Evolutionary conservation across 192 early-diverging fungal species (phyloP), one percentile per base, ranked within the genome.

Genomic region (Obelidium mucronatum): DNA sequence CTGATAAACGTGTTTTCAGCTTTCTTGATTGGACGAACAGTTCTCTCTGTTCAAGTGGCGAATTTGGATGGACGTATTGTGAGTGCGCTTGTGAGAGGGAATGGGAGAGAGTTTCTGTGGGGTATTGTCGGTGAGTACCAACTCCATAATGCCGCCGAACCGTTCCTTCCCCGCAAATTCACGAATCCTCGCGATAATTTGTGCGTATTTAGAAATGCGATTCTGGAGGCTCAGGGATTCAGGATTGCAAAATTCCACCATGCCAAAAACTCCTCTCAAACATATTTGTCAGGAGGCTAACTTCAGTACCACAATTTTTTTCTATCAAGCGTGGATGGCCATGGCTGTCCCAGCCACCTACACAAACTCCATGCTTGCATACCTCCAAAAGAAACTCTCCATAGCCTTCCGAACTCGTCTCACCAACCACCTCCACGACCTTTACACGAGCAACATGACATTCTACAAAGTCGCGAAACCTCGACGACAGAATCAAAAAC

Each of bases 261-360:
- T n/a, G n/a, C n/a, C n/a, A n/a, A n/a, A n/a, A n/a, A n/a, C n/a
- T n/a, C n/a, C n/a, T n/a, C n/a, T n/a, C n/a, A n/a, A n/a, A n/a
- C n/a, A n/a, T n/a, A n/a, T n/a, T n/a, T n/a, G n/a, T n/a, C n/a
- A 31, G 34, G 33, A 44, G 26, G n/a, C n/a, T n/a, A n/a, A n/a
- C n/a, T n/a, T n/a, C n/a, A n/a, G n/a, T n/a, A n/a, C n/a, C n/a
- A n/a, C n/a, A n/a, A n/a, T n/a, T n/a, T n/a, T n/a, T n/a, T n/a
- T n/a, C n/a, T n/a, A n/a, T n/a, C n/a, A n/a, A 75, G 73, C 90
- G 84, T 97, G 95, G 95, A 96, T 97, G 93, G 87, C 83, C 24
- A 90, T 98, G 60, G 95, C 96, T 17, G 86, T 99, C 34, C 97
- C 97, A 4, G 97, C 96, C 13, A 98, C 97, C 53, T 94, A 96